These are phyloP conservation scores for Davidsoniella neocaledoniae DNA, from an alignment of 2,329 filamentous ascomycete species.

Conservation along the genomic window DNA sequence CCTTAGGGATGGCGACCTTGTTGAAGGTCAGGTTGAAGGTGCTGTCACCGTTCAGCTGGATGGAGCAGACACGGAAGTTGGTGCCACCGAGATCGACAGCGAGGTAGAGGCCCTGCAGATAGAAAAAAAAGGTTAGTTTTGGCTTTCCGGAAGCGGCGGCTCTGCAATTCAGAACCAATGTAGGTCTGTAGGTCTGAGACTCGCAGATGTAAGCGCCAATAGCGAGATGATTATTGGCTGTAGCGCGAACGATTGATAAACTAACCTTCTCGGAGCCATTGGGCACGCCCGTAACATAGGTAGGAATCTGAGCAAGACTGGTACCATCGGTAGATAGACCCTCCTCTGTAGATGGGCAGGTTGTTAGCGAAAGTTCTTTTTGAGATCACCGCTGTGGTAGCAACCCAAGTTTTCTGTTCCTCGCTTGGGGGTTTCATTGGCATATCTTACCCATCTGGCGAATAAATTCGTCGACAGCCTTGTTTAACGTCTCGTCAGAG, in stretches of 20 bases:
- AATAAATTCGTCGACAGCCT: conserved; percentile 71
- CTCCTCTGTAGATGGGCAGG: conserved; percentile 40
- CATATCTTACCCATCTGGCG: conserved; percentile 52
- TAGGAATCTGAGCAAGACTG: conserved; percentile 87
- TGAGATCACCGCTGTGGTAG: not conserved
- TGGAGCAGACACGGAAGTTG: conserved; percentile 95
- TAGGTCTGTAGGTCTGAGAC: no score
- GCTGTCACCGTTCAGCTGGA: conserved; percentile 81
- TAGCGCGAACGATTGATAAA: no score
- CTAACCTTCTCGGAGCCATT: conserved; percentile 92
- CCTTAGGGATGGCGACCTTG: conserved; percentile 78
- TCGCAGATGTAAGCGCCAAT: no score
- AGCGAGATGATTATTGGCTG: not conserved
- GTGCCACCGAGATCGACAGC: conserved; percentile 96
- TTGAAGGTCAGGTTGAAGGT: conserved; percentile 87
- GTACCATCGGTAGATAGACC: conserved; percentile 63
- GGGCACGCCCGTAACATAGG: conserved; percentile 87
- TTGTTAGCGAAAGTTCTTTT: no score
- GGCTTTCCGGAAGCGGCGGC: not conserved
- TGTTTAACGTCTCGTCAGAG: conserved; percentile 58
- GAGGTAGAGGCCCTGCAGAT: conserved; percentile 66
- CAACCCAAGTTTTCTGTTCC: no score
- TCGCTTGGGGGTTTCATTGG: not conserved
- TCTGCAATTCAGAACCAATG: not conserved
- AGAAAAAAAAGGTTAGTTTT: conserved; percentile 7